Evolutionary conservation across 306 rosid genomes (phyloP), one percentile per base, ranked within the genome.

Genomic region (Luffa aegyptiaca): DNA sequence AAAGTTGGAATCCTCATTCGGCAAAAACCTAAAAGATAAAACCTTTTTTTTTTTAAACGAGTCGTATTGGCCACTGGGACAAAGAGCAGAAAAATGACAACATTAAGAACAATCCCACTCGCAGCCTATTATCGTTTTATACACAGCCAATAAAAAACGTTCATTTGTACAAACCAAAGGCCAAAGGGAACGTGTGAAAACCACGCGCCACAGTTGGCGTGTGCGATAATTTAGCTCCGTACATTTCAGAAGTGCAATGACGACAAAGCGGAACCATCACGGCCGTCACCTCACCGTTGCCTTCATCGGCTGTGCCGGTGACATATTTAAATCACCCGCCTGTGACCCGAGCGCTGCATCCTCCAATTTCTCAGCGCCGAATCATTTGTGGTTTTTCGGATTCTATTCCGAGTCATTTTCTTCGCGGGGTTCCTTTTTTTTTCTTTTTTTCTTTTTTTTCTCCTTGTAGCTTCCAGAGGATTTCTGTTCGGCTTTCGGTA

Each of bases 241-340:
- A 71, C 57, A 4, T 46, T 46, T 46, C 57, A 12, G 45, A 69
- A 75, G 17, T 36, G 44, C 64, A 75, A 75, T 51, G 21, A 52
- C 46, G 63, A 75, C 78, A 75, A 75, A 75, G 45, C 78, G 16
- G 42, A 51, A 35, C 62, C 45, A 75, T 35, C 48, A 52, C 31
- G 63, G 78, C 46, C 62, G 63, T 49, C 58, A 48, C 77, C 51
- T 66, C 74, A 64, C 72, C 53, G 76, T 33, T 65, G 75, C 75
- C 8, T 5, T 49, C 42, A 74, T 3, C 78, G 11, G 79, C 79
- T 53, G 18, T 75, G 83, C 92, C 93, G 92, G 97, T 89, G 91
- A 89, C 83, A 84, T 76, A 81, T 83, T 79, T 35, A 80, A 78
- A 82, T 20, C 89, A 62, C 87, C 90, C 78, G 79, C 82, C 86